phyloP scores from a whole-genome alignment of 352 stramenopile species.

The Plasmopara halstedii region DNA sequence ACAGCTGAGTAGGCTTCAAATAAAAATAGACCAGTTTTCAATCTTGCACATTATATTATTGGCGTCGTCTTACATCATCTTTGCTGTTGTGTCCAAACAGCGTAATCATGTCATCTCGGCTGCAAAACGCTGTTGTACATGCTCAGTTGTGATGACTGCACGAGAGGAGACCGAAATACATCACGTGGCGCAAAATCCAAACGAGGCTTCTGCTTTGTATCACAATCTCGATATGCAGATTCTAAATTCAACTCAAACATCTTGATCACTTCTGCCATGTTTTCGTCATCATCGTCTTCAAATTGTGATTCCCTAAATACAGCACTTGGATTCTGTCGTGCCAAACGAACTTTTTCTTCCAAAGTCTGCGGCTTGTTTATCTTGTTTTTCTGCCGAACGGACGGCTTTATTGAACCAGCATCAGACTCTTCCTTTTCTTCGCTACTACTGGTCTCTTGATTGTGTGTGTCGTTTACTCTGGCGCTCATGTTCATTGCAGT shows the following conservation, averaged over 20 bases:
- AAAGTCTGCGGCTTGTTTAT: slow-evolving; percentile 19
- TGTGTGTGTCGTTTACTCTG: slow-evolving; percentile 1
- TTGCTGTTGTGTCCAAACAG: no score
- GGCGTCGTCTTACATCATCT: slow-evolving; percentile 2
- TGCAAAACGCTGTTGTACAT: slow-evolving; percentile 22
- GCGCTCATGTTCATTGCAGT: slow-evolving; percentile 2
- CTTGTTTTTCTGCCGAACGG: slow-evolving; percentile 6
- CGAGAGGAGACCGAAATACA: slow-evolving; percentile 57
- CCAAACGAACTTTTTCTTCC: slow-evolving; percentile 59
- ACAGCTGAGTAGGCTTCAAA: slow-evolving; percentile 27
- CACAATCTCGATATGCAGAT: slow-evolving; percentile 55
- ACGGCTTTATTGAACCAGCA: slow-evolving; percentile 2
- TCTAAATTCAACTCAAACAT: slow-evolving; percentile 71
- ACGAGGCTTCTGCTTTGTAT: slow-evolving; percentile 49
- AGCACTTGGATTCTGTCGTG: slow-evolving; percentile 62
- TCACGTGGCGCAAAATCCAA: slow-evolving; percentile 65
- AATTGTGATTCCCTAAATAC: slow-evolving; percentile 78
- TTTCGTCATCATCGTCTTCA: slow-evolving; percentile 72
- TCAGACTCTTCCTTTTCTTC: slow-evolving; percentile 20
- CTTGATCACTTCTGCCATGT: slow-evolving; percentile 67
- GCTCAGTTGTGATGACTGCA: slow-evolving; percentile 23
- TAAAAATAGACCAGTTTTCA: slow-evolving; percentile 17
- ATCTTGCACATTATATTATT: slow-evolving; percentile 22
- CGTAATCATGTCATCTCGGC: slow-evolving; percentile 22
- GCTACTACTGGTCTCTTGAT: slow-evolving; percentile 19